Conservation (phyloP, 2,329 filamentous ascomycete genomes). For the Talaromyces pinophilus region DNA sequence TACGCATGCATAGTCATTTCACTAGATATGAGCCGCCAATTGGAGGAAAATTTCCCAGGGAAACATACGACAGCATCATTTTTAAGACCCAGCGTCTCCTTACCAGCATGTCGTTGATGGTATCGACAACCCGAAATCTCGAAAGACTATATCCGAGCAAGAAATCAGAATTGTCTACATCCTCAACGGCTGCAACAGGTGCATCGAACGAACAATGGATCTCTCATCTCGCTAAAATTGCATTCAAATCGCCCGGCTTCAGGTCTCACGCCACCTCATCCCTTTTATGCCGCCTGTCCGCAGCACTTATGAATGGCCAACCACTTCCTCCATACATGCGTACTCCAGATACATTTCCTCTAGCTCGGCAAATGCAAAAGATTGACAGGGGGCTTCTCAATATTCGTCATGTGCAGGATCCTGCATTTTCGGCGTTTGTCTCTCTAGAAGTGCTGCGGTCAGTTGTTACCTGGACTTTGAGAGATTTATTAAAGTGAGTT, state of each 20-base stretch:
- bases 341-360: slow-evolving; percentile 62
- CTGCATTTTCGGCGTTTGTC: slow-evolving; percentile 72
- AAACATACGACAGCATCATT: background rate
- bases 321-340: slow-evolving; percentile 71
- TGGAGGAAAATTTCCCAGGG: background rate
- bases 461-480: slow-evolving; percentile 68
- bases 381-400: slow-evolving; percentile 63
- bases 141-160: background rate
- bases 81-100: background rate
- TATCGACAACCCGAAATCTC: background rate
- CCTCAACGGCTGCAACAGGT: background rate
- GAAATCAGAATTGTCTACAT: background rate
- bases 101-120: background rate
- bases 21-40: background rate
- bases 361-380: slow-evolving; percentile 59
- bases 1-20: background rate
- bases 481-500: slow-evolving; percentile 28
- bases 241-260: slow-evolving; percentile 59
- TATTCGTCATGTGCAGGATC: slow-evolving; percentile 66
- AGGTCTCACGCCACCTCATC: slow-evolving; percentile 70
- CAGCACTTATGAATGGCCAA: slow-evolving; percentile 64
- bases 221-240: slow-evolving; percentile 60
- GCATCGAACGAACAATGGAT: slow-evolving; percentile 27
- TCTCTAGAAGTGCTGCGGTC: slow-evolving; percentile 71
- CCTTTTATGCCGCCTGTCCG: slow-evolving; percentile 68